Evolutionary conservation across 306 rosid species (phyloP).

Genomic region (barrel medic (Medicago truncatula)): MtrunA17r5.0-ANR NC_053045.1:25079001-25079500

Average conservation of each 20-base stretch:
- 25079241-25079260: slow-evolving; percentile 36
- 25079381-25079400: neutral
- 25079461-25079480: neutral
- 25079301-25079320: neutral
- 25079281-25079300: slow-evolving; percentile 5
- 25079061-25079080: slow-evolving; percentile 48
- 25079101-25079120: slow-evolving; percentile 43
- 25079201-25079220: slow-evolving; percentile 39
- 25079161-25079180: neutral
- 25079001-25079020: slow-evolving; percentile 24
- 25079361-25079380: slow-evolving; percentile 5
- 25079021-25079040: slow-evolving; percentile 36
- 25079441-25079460: neutral
- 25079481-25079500: too few species aligned
- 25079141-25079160: neutral
- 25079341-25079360: neutral
- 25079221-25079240: slow-evolving; percentile 45
- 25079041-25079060: slow-evolving; percentile 45
- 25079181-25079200: slow-evolving; percentile 33
- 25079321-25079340: neutral
- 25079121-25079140: slow-evolving; percentile 27
- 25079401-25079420: neutral
- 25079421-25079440: too few species aligned
- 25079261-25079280: slow-evolving; percentile 12
- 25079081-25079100: slow-evolving; percentile 42